A percentile compares a stretch with the other conserved stretches of the same genome.
Conservation (phyloP, 192 early-diverging fungal species). For the Umbelopsis ramanniana region DNA sequence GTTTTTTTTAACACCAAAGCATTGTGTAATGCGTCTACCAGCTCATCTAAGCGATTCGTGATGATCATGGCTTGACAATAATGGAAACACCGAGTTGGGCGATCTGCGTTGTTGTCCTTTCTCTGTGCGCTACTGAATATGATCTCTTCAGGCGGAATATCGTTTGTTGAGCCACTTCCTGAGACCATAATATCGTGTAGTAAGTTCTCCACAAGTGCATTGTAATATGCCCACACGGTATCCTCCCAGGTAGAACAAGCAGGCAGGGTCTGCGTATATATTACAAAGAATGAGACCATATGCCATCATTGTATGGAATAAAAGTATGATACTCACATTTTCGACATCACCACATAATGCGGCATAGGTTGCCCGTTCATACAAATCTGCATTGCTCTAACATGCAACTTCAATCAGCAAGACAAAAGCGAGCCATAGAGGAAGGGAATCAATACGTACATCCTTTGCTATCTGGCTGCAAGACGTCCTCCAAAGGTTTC, state of each 20-base stretch:
- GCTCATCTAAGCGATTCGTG: conserved; percentile 41
- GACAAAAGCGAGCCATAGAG: background rate
- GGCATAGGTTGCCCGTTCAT: conserved; percentile 83
- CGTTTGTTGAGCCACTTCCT: conserved; percentile 19
- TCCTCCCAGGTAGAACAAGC: conserved; percentile 91
- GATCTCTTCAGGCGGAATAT: background rate
- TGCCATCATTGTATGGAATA: background rate
- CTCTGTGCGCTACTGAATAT: conserved; percentile 15
- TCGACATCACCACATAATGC: conserved; percentile 73
- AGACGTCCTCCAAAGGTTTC: conserved; percentile 68
- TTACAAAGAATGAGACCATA: background rate
- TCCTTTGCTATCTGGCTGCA: conserved; percentile 63
- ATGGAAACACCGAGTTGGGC: conserved; percentile 37
- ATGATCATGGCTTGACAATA: conserved; percentile 58
- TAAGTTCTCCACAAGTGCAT: conserved; percentile 67
- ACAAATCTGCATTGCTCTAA: conserved; percentile 54
- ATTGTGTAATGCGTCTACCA: conserved; percentile 31
- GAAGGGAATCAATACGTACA: conserved; percentile 25
- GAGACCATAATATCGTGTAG: conserved; percentile 47
- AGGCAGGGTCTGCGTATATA: conserved; percentile 53
- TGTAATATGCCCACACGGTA: conserved; percentile 81
- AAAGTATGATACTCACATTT: conserved; percentile 51
- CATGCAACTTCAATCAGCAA: background rate
- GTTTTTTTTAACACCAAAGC: background rate
- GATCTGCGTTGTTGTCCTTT: conserved; percentile 19